Base-by-base conservation (phyloP, 2,329 filamentous ascomycete species). In the Aureobasidium sp. region DNA sequence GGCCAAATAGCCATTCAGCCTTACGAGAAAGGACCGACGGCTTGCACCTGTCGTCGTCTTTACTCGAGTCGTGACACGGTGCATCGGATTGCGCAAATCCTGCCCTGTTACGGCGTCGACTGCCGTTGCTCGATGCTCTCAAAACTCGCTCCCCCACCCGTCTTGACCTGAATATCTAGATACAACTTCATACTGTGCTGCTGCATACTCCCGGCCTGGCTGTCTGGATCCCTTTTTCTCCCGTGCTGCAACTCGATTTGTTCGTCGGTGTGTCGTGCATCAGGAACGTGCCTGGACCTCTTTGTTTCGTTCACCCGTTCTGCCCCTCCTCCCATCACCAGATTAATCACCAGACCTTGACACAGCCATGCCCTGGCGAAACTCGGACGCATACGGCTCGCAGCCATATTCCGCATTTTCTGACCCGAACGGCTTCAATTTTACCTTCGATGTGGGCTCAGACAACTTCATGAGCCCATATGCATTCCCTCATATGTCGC, bases 401-500 rank as follows among this genome's bases (percentile, higher is more conserved):
- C 57, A 60, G 36, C 57, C 48, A 51, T 60, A 51, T 34, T 36
- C 57, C 45, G n/a, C 57, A 34, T 60, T 60, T 22, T 37, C 57
- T 51, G 57, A 60, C 45, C 57, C 57, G 57, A 60, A 42, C n/a
- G 45, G 34, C 36, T 60, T 60, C 47, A 34, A 51, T 42, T 60
- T 60, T 42, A 31, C 57, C 20, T 60, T 51, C 45, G 57, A 60
- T 42, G 45, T 60, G 25, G 57, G 45, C 36, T 60, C 57, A 17
- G 57, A 60, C 36, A 60, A 27, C 45, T 60, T 60, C 39, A 49
- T 60, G 57, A 60, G 57, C 36, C 57, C 57, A 14, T 60, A 49
- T 60, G 34, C 60, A 4, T 62, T 62, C 29, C 49, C 60, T 62
- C 60, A 45, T 60, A 60, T 60, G 57, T 60, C 57, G 57, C 57